Evolutionary conservation across 768 basidiomycete genomes (phyloP).

Genomic region (Lenzites betulinus): DNA sequence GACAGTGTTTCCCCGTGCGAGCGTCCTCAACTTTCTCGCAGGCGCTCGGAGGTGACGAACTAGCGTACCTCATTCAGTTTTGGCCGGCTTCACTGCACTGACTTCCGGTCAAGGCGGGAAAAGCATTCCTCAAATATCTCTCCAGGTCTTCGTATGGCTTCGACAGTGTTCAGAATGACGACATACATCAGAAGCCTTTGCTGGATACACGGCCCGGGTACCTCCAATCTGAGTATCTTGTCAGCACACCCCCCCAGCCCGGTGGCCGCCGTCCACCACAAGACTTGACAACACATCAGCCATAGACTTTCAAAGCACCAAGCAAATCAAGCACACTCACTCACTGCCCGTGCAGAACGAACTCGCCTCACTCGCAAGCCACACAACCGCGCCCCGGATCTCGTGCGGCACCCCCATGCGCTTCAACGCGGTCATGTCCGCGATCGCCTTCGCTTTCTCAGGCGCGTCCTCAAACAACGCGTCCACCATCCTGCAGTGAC

Average conservation of each 20-base stretch:
- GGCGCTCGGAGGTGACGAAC: no score
- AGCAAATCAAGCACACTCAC: slow-evolving; percentile 27
- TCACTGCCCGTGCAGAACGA: slow-evolving; percentile 83
- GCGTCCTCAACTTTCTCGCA: no score
- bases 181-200: no score
- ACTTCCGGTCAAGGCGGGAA: no score
- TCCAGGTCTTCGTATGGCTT: no score
- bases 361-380: slow-evolving; percentile 46
- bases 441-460: neutral
- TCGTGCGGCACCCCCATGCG: slow-evolving; percentile 70
- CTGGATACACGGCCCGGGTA: no score
- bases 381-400: slow-evolving; percentile 64
- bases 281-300: neutral
- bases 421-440: slow-evolving; percentile 56
- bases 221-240: no score
- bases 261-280: neutral
- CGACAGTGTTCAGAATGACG: no score
- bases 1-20: no score
- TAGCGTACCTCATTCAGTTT: no score
- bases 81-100: no score
- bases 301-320: neutral
- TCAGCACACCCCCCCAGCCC: neutral
- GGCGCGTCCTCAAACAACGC: neutral
- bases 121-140: no score
- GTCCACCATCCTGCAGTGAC: neutral